Conservation (phyloP, 2,329 filamentous ascomycete genomes). For the Emmonsiellopsis sp. region DNA sequence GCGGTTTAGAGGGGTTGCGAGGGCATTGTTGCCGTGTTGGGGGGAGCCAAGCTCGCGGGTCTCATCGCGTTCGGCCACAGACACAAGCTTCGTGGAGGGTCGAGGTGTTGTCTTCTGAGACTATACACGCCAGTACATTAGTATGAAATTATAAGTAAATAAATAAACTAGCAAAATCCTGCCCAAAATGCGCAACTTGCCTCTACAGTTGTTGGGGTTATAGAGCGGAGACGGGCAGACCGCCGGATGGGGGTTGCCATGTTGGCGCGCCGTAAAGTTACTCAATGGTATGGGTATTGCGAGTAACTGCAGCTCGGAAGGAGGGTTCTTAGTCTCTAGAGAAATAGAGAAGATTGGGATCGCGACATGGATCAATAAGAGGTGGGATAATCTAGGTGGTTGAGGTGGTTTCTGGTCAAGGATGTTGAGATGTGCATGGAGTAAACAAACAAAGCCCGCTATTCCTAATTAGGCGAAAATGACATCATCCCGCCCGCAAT, state of each 20-base stretch:
- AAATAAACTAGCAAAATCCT: neutral
- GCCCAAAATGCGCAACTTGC: conserved; percentile 2
- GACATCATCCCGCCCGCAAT: neutral
- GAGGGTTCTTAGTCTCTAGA: neutral
- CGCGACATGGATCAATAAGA: neutral
- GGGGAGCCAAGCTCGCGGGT: conserved; percentile 26
- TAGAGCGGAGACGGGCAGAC: conserved; percentile 3
- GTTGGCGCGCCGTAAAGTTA: neutral
- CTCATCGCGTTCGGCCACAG: conserved; percentile 40
- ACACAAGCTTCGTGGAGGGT: conserved; percentile 26
- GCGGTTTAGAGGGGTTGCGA: conserved; percentile 18
- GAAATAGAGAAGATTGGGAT: neutral
- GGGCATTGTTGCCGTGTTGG: conserved; percentile 10
- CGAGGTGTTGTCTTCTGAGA: conserved; percentile 14
- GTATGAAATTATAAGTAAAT: neutral
- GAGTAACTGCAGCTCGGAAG: neutral
- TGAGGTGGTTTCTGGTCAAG: neutral
- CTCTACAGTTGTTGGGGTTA: conserved; percentile 1
- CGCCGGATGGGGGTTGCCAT: conserved; percentile 4
- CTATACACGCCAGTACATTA: neutral
- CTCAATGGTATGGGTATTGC: neutral
- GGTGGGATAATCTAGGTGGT: neutral
- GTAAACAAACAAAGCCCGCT: conserved; percentile 4
- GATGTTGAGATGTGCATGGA: neutral
- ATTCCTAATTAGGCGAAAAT: conserved; percentile 1